Evolutionary conservation across 2,329 filamentous ascomycete genomes (phyloP), one percentile per base, ranked within the genome.

Genomic region (Arthrobotrys megalospora): DNA sequence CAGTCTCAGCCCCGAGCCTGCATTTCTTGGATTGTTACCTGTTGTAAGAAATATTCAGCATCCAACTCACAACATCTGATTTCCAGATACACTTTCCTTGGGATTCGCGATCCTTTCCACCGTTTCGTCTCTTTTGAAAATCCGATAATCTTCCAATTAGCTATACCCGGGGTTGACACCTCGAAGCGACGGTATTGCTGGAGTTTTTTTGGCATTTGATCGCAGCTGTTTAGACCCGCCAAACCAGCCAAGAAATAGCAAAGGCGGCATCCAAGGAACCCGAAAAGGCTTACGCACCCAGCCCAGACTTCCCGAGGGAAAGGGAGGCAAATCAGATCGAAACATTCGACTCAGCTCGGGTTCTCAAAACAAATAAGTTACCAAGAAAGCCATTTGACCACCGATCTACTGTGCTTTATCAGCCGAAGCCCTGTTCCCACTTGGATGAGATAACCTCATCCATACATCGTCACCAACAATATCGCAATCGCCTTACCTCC

Each of bases 281-380:
- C 73, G 62, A 77, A 77, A 77, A 77, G 73, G 73, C 73, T 77
- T 77, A 77, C 73, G 73, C 66, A 77, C 60, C 72, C 71, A 76
- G 71, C 71, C 66, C 73, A 71, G 66, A 66, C 58, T 45, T 71
- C 65, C 72, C 65, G 50, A 65, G 52, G 28, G 58, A 48, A 45
- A 53, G 60, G 65, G 45, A 64, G 43, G 55, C 73, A 50, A 69
- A 77, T 77, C 66, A 70, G 41, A 70, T 66, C 66, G 21, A 70
- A 62, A 38, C 60, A 45, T 65, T 62, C 65, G 47, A 43, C 28
- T 70, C 58, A 66, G 58, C 38, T 63, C n/a, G 19, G 63, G 41
- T 53, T 66, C 41, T 60, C 48, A 52, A 66, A 60, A 66, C 69
- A 60, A 66, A 47, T 19, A 65, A 66, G 69, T 41, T 66, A 48